phyloP scores from a whole-genome alignment of 306 rosid genomes.

The Pterocarpus santalinus region DNA sequence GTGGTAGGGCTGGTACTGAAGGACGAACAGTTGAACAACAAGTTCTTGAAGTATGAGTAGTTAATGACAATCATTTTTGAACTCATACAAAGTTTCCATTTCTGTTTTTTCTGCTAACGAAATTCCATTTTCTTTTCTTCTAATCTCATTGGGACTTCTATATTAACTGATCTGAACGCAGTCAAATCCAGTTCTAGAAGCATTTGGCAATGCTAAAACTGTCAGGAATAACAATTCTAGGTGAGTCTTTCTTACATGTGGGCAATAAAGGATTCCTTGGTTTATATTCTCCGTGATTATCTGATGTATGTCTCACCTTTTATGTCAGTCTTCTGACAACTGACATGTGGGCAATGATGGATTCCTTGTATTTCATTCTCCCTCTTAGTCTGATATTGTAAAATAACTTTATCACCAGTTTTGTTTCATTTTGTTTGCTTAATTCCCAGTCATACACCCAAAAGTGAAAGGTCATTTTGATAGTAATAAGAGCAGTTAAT shows the following conservation, averaged over 20 bases:
- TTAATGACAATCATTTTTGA: slow-evolving; percentile 38
- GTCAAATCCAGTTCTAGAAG: slow-evolving; percentile 99
- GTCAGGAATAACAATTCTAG: slow-evolving; percentile 98
- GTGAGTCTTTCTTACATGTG: slow-evolving; percentile 58
- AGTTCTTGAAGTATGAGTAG: slow-evolving; percentile 92
- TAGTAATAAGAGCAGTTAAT: slow-evolving; percentile 13
- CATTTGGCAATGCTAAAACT: slow-evolving; percentile 99
- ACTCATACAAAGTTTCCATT: slow-evolving; percentile 33
- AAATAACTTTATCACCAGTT: slow-evolving; percentile 35
- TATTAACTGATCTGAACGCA: slow-evolving; percentile 59
- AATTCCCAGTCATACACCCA: background rate
- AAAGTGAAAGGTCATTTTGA: slow-evolving; percentile 29
- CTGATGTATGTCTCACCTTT: slow-evolving; percentile 15
- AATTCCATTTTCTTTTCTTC: slow-evolving; percentile 18
- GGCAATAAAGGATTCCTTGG: slow-evolving; percentile 35
- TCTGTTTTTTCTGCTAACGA: slow-evolving; percentile 8
- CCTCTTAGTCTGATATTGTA: slow-evolving; percentile 12
- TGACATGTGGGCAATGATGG: slow-evolving; percentile 38
- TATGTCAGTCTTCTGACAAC: slow-evolving; percentile 25
- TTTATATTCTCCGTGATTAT: slow-evolving; percentile 34
- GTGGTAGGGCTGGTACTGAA: slow-evolving; percentile 93
- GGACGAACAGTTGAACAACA: slow-evolving; percentile 99
- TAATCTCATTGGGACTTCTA: slow-evolving; percentile 38
- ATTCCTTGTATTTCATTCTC: slow-evolving; percentile 39
- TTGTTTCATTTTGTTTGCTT: slow-evolving; percentile 36